phyloP scores from a whole-genome alignment of 164 flowering plant species.

The Akebia trifoliata region DNA sequence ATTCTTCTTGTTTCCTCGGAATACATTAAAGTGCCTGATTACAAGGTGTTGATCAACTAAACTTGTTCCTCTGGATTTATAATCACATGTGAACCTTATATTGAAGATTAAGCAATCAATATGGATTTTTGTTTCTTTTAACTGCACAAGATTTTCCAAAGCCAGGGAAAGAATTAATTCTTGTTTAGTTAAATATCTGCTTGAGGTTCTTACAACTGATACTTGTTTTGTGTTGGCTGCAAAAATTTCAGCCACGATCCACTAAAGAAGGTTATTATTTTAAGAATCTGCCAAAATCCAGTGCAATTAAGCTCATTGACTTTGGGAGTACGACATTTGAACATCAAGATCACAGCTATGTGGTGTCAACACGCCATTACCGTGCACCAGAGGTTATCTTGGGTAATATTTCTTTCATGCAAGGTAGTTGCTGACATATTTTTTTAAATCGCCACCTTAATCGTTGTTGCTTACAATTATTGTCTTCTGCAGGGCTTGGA shows the following conservation, averaged over 20 bases:
- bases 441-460: neutral
- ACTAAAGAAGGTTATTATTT: slow-evolving; percentile 63
- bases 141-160: neutral
- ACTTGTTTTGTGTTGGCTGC: slow-evolving; percentile 6
- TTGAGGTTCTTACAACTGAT: neutral
- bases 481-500: slow-evolving; percentile 64
- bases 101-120: neutral
- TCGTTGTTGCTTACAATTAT: neutral
- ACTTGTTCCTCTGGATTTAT: neutral
- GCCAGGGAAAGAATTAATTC: neutral
- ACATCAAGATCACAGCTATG: slow-evolving; percentile 80
- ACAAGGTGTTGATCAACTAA: slow-evolving; percentile 49
- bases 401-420: slow-evolving; percentile 35
- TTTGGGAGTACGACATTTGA: slow-evolving; percentile 92
- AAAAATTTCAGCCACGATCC: slow-evolving; percentile 52
- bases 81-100: neutral
- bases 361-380: slow-evolving; percentile 74
- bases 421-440: neutral
- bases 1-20: slow-evolving; percentile 87
- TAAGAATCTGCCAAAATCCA: slow-evolving; percentile 77
- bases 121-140: neutral
- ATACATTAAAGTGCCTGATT: slow-evolving; percentile 74
- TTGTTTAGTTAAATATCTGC: neutral
- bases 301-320: slow-evolving; percentile 92
- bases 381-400: slow-evolving; percentile 79